Evolutionary conservation across 2,329 filamentous ascomycete genomes (phyloP).

Genomic region (Hirsutella rhossiliensis): DNA sequence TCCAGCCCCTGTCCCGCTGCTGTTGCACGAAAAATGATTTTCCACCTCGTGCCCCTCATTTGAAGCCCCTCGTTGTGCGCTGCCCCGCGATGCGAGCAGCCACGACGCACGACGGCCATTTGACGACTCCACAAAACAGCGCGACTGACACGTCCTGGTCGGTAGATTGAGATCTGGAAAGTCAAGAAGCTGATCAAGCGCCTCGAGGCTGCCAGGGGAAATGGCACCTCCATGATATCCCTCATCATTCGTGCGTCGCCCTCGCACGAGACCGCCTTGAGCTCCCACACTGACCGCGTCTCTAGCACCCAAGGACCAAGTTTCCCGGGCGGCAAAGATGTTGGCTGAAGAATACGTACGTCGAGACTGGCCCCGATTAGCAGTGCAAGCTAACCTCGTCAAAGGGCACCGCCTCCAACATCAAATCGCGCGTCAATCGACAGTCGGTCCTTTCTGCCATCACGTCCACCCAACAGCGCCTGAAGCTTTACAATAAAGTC

Average conservation of each 20-base stretch:
- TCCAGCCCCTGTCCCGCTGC: conserved; percentile 6
- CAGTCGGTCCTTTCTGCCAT: conserved; percentile 97
- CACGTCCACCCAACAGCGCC: conserved; percentile 95
- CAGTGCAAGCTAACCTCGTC: conserved; percentile 9
- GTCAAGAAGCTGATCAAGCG: conserved; percentile 99
- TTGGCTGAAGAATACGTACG: conserved; percentile 99
- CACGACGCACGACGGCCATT: not conserved
- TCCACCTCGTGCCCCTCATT: conserved; percentile 10
- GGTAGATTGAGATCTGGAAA: conserved; percentile 75
- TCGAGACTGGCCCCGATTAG: not conserved
- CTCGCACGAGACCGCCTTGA: not conserved
- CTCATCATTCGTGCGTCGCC: conserved; percentile 79
- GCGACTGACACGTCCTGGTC: conserved; percentile 8
- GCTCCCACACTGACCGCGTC: conserved; percentile 1
- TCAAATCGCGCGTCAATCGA: conserved; percentile 98
- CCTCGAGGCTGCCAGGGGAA: conserved; percentile 90
- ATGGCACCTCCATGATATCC: conserved; percentile 99
- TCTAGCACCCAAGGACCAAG: conserved; percentile 89
- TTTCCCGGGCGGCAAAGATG: conserved; percentile 96
- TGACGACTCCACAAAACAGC: not conserved
- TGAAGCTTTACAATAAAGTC: conserved; percentile 98
- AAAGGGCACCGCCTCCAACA: conserved; percentile 94
- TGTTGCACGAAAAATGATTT: conserved; percentile 5
- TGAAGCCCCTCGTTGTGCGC: not conserved
- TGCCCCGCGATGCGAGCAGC: conserved; percentile 17